phyloP scores from a whole-genome alignment of 768 basidiomycete genomes.

The Panaeolus papilionaceus region DNA sequence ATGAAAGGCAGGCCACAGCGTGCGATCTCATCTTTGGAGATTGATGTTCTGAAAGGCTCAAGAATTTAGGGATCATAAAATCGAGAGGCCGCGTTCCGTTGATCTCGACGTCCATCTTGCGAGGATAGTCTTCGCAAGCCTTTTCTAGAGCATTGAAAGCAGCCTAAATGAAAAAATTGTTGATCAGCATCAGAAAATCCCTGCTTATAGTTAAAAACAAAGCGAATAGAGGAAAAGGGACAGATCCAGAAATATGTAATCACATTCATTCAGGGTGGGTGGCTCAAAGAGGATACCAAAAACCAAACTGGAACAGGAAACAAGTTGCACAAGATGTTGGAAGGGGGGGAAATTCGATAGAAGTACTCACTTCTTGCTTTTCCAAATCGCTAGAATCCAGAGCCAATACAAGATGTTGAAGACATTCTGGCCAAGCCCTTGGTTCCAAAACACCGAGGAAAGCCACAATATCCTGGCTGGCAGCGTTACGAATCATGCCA shows the following conservation, averaged over 20 bases:
- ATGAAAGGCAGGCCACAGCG: slow-evolving; percentile 92
- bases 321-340: not conserved
- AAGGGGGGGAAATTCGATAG: slow-evolving; percentile 15
- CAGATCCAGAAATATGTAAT: slow-evolving; percentile 10
- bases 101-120: slow-evolving; percentile 94
- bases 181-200: slow-evolving; percentile 21
- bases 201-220: slow-evolving; percentile 9
- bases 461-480: slow-evolving; percentile 90
- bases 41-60: slow-evolving; percentile 84
- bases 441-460: slow-evolving; percentile 90
- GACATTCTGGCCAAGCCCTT: slow-evolving; percentile 94
- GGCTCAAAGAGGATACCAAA: not conserved
- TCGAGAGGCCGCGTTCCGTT: slow-evolving; percentile 93
- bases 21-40: slow-evolving; percentile 91
- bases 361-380: slow-evolving; percentile 80
- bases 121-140: slow-evolving; percentile 95
- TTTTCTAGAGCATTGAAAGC: slow-evolving; percentile 95
- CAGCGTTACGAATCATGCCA: slow-evolving; percentile 92
- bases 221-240: slow-evolving; percentile 16
- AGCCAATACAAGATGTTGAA: slow-evolving; percentile 82
- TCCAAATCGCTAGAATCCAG: slow-evolving; percentile 78
- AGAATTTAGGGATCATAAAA: slow-evolving; percentile 96
- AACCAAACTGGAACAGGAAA: slow-evolving; percentile 9
- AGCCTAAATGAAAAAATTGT: slow-evolving; percentile 51
- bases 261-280: slow-evolving; percentile 9